Percentiles rank a stretch among this genome's conserved stretches.
These are phyloP conservation scores for Pestalotiopsis sp. DNA, from an alignment of 2,329 filamentous ascomycete genomes.

Conservation along the genomic window DNA sequence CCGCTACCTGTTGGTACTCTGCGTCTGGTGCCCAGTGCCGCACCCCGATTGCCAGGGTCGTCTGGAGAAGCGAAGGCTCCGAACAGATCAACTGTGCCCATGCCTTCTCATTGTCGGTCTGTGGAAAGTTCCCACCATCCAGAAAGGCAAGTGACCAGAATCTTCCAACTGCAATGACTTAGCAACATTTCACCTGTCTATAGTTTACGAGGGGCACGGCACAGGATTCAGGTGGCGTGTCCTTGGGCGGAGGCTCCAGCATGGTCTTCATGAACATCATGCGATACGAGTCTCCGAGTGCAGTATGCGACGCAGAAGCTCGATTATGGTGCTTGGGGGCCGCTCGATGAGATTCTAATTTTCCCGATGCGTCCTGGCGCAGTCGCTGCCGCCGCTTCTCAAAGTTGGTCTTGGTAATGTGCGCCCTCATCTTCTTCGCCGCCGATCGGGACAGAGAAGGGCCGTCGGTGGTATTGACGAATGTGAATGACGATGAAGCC, in stretches of 20 bases:
- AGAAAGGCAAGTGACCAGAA: slow-evolving; percentile 3
- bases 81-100: slow-evolving; percentile 27
- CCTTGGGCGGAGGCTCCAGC: not conserved
- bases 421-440: slow-evolving; percentile 20
- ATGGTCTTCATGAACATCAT: not conserved
- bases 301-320: not conserved
- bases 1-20: slow-evolving; percentile 22
- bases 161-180: not conserved
- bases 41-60: slow-evolving; percentile 24
- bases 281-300: not conserved
- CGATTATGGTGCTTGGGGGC: not conserved
- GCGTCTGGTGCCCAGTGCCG: slow-evolving; percentile 24
- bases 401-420: slow-evolving; percentile 23
- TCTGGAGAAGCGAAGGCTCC: slow-evolving; percentile 25
- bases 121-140: not conserved
- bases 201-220: not conserved
- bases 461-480: slow-evolving; percentile 21
- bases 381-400: slow-evolving; percentile 20
- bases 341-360: not conserved
- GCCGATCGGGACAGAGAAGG: slow-evolving; percentile 17
- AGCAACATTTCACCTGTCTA: not conserved
- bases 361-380: not conserved
- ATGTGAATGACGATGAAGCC: slow-evolving; percentile 18
- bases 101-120: slow-evolving; percentile 17
- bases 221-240: not conserved